Evolutionary conservation across 1,284 basidiomycete species (phyloP).

Genomic region (Pyrrhoderma lamaoense): DNA sequence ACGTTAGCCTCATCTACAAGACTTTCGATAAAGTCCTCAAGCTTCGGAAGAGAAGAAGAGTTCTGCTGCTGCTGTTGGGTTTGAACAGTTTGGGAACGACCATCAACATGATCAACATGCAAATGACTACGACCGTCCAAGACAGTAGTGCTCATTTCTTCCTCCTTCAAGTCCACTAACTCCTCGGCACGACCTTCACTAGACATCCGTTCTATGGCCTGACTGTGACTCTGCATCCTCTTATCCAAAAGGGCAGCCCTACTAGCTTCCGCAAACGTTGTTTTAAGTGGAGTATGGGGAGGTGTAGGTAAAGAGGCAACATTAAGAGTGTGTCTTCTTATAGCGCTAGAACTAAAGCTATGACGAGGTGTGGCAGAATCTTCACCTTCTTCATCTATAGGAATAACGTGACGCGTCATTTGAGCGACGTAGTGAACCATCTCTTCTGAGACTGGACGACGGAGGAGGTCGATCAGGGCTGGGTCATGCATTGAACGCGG

Average conservation of each 20-base stretch:
- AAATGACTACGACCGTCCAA: too few relatives aligned
- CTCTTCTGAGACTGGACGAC: constrained; percentile 67
- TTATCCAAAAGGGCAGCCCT: constrained; percentile 27
- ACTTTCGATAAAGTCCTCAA: constrained; percentile 85
- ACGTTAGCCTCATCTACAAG: constrained; percentile 85
- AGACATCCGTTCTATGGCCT: constrained; percentile 26
- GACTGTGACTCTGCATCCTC: background rate
- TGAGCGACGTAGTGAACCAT: constrained; percentile 76
- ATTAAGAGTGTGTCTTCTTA: too few relatives aligned
- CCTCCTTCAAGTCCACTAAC: too few relatives aligned
- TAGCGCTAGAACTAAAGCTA: too few relatives aligned
- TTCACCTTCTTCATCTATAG: background rate
- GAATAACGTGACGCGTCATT: constrained; percentile 57
- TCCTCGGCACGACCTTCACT: too few relatives aligned
- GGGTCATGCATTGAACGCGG: constrained; percentile 66
- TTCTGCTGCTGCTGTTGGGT: constrained; percentile 17
- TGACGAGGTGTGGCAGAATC: background rate
- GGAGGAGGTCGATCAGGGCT: constrained; percentile 70
- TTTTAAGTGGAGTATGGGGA: constrained; percentile 46
- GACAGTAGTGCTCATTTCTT: too few relatives aligned
- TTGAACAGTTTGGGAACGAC: too few relatives aligned
- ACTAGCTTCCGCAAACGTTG: constrained; percentile 29
- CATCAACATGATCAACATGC: too few relatives aligned
- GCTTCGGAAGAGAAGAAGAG: constrained; percentile 46
- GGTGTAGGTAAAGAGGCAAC: constrained; percentile 37